Percentiles rank a stretch among this genome's conserved stretches.
Evolutionary conservation across 2,329 filamentous ascomycete species (phyloP).

Genomic region (Aspergillus persii): DNA sequence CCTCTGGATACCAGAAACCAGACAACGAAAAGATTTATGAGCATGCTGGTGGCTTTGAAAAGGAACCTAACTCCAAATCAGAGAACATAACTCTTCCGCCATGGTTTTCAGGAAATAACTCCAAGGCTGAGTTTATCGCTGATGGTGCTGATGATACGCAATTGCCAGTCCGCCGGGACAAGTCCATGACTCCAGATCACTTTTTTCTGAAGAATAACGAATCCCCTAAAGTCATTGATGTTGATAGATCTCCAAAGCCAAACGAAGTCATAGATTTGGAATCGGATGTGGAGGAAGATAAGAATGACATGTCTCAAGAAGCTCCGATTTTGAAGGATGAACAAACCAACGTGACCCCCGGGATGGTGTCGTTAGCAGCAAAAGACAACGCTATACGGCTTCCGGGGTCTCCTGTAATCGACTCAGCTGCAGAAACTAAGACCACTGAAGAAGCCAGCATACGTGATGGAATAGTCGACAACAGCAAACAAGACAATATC

Average conservation of each 20-base stretch:
- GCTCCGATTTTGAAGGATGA: neutral
- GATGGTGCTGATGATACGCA: slow-evolving; percentile 25
- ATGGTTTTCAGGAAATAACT: slow-evolving; percentile 44
- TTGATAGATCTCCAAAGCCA: slow-evolving; percentile 33
- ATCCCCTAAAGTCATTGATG: slow-evolving; percentile 40
- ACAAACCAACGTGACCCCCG: neutral
- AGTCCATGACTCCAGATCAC: slow-evolving; percentile 21
- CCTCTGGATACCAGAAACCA: slow-evolving; percentile 41
- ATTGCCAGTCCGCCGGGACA: slow-evolving; percentile 24
- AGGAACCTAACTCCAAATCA: slow-evolving; percentile 36
- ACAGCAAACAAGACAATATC: neutral
- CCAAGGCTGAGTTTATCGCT: slow-evolving; percentile 31
- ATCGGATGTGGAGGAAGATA: slow-evolving; percentile 15
- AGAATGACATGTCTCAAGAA: neutral
- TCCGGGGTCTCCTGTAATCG: neutral
- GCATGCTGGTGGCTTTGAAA: slow-evolving; percentile 65
- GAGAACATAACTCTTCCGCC: slow-evolving; percentile 41
- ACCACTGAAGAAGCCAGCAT: neutral
- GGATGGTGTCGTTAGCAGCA: neutral
- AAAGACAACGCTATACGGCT: neutral
- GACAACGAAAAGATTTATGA: slow-evolving; percentile 53
- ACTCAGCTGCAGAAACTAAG: neutral
- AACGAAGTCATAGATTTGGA: slow-evolving; percentile 34
- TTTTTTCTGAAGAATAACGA: slow-evolving; percentile 30
- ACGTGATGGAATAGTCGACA: slow-evolving; percentile 16